Conservation (phyloP, 306 rosid species). For the apple (Malus domestica) region ASM211411v1 NC_041791.1:27306501-27307000, state of each 20-base stretch:
- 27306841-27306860: conserved; percentile 25
- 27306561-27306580: too few species aligned
- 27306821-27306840: not conserved
- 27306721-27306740: not conserved
- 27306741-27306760: not conserved
- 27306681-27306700: too few species aligned
- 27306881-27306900: conserved; percentile 86
- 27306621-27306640: not conserved
- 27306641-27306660: too few species aligned
- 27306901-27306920: conserved; percentile 81
- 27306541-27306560: too few species aligned
- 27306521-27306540: too few species aligned
- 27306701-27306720: not conserved
- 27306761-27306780: not conserved
- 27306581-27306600: too few species aligned
- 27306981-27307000: conserved; percentile 60
- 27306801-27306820: not conserved
- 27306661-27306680: too few species aligned
- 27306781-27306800: not conserved
- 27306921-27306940: conserved; percentile 19
- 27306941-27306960: conserved; percentile 28
- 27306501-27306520: too few species aligned
- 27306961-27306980: conserved; percentile 67
- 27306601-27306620: too few species aligned
- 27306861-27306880: conserved; percentile 36